phyloP scores from a whole-genome alignment of 345 rosid genomes.

The Citrus reticulata region DNA sequence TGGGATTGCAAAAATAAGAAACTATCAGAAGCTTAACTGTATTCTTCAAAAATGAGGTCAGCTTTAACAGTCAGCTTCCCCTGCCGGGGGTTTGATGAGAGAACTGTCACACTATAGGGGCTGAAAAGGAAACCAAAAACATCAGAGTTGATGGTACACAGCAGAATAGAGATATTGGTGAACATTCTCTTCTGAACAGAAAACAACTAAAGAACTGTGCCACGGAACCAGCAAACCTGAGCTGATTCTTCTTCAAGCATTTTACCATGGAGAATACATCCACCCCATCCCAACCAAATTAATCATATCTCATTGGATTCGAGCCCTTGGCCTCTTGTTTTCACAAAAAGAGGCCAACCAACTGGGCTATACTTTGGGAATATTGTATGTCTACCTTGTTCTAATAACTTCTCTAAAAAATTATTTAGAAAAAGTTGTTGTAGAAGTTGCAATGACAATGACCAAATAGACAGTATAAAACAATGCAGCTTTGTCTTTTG shows the following conservation, averaged over 20 bases:
- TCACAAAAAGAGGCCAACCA: background rate
- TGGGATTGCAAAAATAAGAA: constrained; percentile 3
- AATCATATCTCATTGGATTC: too few relatives aligned
- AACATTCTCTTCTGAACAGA: background rate
- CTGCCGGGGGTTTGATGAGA: constrained; percentile 40
- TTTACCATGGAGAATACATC: background rate
- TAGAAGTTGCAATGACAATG: background rate
- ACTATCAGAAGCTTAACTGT: constrained; percentile 45
- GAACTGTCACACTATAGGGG: constrained; percentile 61
- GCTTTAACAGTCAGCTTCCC: constrained; percentile 74
- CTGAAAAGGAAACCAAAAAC: constrained; percentile 41
- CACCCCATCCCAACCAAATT: too few relatives aligned
- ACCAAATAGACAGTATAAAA: background rate
- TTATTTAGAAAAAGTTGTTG: background rate
- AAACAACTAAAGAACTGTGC: background rate
- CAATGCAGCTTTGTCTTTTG: background rate
- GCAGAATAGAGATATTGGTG: background rate
- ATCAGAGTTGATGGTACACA: background rate
- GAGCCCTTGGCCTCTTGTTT: too few relatives aligned
- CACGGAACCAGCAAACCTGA: background rate
- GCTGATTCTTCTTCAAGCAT: constrained; percentile 3
- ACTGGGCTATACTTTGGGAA: too few relatives aligned
- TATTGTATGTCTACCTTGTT: background rate
- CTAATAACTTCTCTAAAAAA: background rate
- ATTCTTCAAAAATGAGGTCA: constrained; percentile 80